These are phyloP conservation scores for Fraxinus angustifolia DNA, from an alignment of 305 asterid species.

Conservation along the genomic window DNA sequence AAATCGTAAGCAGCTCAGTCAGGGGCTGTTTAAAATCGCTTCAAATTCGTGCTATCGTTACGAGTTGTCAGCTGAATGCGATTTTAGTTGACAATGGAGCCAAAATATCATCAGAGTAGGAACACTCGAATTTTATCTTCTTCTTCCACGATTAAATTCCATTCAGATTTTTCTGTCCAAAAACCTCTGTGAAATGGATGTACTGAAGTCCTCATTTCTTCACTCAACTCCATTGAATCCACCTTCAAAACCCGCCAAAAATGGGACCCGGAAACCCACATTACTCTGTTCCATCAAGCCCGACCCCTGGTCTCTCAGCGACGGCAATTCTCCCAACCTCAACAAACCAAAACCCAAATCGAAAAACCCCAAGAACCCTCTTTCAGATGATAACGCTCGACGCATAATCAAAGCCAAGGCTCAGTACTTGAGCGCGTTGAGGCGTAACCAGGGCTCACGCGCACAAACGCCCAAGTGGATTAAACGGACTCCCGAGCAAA, in stretches of 20 bases:
- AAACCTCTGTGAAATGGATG: conserved; percentile 46
- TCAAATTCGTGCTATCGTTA: background rate
- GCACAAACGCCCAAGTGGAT: conserved; percentile 91
- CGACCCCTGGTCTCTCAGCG: conserved; percentile 88
- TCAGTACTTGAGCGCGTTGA: conserved; percentile 59
- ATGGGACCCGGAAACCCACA: conserved; percentile 14
- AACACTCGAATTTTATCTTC: background rate
- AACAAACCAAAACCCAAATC: conserved; percentile 69
- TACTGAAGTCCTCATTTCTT: conserved; percentile 61
- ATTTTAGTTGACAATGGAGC: conserved; percentile 26
- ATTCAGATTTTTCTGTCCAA: background rate
- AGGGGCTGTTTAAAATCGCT: background rate
- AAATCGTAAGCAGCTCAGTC: background rate
- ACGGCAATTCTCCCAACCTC: conserved; percentile 49
- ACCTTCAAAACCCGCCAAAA: conserved; percentile 20
- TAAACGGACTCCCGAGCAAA: conserved; percentile 83
- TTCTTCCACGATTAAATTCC: background rate
- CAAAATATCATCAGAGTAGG: conserved; percentile 16
- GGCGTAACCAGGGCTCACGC: conserved; percentile 84
- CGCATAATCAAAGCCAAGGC: conserved; percentile 90
- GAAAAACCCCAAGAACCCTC: conserved; percentile 69
- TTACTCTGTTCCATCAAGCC: conserved; percentile 55
- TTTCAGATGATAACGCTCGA: conserved; percentile 87
- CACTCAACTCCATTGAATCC: conserved; percentile 32
- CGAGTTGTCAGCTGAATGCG: background rate